Conservation (phyloP, 306 rosid species). For the Ochetophila trinervis region DNA sequence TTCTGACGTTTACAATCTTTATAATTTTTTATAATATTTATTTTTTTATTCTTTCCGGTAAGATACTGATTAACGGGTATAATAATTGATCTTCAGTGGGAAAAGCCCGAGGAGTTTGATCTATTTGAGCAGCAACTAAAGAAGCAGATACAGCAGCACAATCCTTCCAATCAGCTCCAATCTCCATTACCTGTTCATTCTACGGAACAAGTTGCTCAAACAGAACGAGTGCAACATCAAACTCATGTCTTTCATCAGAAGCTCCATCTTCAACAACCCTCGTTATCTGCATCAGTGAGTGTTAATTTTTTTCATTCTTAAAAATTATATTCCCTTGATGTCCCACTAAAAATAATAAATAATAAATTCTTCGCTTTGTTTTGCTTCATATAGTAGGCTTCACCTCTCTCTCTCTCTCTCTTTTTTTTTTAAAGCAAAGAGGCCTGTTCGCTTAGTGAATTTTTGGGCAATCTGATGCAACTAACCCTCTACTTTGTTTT, state of each 20-base stretch:
- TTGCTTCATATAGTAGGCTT: too few species aligned
- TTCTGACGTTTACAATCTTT: constrained; percentile 27
- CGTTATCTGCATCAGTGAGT: constrained; percentile 22
- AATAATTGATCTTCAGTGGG: constrained; percentile 63
- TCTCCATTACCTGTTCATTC: constrained; percentile 36
- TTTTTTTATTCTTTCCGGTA: neutral
- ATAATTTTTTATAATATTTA: constrained; percentile 12
- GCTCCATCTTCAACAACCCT: constrained; percentile 31
- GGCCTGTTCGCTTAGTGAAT: too few species aligned
- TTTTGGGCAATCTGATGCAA: too few species aligned
- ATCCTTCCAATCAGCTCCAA: constrained; percentile 30
- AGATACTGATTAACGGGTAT: constrained; percentile 24
- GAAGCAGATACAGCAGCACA: constrained; percentile 46
- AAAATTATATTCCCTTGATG: neutral
- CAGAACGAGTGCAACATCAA: constrained; percentile 38
- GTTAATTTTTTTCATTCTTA: neutral
- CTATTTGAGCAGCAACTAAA: constrained; percentile 51
- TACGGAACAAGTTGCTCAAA: constrained; percentile 37
- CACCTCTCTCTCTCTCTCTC: too few species aligned
- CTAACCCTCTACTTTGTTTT: too few species aligned
- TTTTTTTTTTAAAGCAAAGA: too few species aligned
- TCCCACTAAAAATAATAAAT: too few species aligned
- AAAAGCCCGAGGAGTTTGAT: constrained; percentile 73
- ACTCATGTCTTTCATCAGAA: constrained; percentile 28
- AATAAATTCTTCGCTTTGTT: too few species aligned